Evolutionary conservation across 2,329 filamentous ascomycete species (phyloP).

Genomic region (Verticillium isaacii): DNA sequence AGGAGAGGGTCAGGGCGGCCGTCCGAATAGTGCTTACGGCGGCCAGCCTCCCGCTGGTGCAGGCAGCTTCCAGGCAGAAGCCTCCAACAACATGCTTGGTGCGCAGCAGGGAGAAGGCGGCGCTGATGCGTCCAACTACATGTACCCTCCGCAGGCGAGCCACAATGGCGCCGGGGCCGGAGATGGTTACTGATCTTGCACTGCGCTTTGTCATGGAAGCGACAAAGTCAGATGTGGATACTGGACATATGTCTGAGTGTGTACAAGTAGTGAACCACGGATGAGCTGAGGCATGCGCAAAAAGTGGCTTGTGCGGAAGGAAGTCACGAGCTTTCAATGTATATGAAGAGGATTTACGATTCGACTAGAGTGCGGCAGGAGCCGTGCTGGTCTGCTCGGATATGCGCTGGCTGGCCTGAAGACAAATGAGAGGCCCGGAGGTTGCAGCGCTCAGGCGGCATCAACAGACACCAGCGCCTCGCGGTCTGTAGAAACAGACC

Average conservation of each 20-base stretch:
- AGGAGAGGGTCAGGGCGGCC: conserved; percentile 47
- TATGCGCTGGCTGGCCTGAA: neutral
- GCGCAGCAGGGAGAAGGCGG: conserved; percentile 38
- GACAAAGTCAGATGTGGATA: neutral
- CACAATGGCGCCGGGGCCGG: conserved; percentile 54
- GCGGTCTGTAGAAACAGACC: neutral
- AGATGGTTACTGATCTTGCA: conserved; percentile 41
- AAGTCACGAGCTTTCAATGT: neutral
- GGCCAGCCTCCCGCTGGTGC: conserved; percentile 35
- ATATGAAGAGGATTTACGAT: neutral
- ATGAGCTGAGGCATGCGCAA: conserved; percentile 1
- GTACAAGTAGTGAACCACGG: conserved; percentile 25
- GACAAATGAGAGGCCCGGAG: neutral
- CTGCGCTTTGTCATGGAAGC: neutral
- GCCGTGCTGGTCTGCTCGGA: neutral
- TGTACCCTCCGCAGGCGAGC: conserved; percentile 48
- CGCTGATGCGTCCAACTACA: conserved; percentile 37
- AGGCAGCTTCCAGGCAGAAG: conserved; percentile 40
- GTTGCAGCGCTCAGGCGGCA: neutral
- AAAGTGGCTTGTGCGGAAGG: neutral
- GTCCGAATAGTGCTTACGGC: conserved; percentile 49
- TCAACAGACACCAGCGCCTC: neutral
- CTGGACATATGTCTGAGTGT: conserved; percentile 19
- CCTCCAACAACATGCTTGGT: conserved; percentile 26
- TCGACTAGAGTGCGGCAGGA: neutral